phyloP scores from a whole-genome alignment of 768 basidiomycete genomes.

The Trametes coccinea region DNA sequence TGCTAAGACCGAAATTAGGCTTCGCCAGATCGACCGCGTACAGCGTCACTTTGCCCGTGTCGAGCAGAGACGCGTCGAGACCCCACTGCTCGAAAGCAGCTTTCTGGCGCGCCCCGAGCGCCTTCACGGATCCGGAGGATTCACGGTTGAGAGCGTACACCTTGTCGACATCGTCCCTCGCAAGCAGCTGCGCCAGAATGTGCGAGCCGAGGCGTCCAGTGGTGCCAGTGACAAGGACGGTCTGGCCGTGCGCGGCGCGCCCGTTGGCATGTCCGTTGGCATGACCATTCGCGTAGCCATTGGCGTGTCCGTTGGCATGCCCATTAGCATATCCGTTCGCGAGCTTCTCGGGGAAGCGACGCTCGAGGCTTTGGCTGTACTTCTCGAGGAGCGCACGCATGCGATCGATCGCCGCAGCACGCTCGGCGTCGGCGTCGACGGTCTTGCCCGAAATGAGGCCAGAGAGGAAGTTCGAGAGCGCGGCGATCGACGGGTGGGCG shows the following conservation, averaged over 20 bases:
- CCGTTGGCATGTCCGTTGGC: neutral
- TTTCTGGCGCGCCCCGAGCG: slow-evolving; percentile 14
- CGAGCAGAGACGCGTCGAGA: slow-evolving; percentile 13
- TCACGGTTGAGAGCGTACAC: slow-evolving; percentile 31
- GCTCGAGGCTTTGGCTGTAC: slow-evolving; percentile 17
- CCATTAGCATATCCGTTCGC: neutral
- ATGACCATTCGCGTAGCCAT: slow-evolving; percentile 3
- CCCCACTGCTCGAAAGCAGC: slow-evolving; percentile 21
- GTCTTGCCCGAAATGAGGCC: slow-evolving; percentile 8
- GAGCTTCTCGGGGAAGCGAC: slow-evolving; percentile 2
- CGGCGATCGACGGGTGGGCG: slow-evolving; percentile 23
- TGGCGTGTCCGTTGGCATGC: slow-evolving; percentile 8
- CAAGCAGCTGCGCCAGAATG: slow-evolving; percentile 28
- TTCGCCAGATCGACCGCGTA: slow-evolving; percentile 24
- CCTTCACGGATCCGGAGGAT: slow-evolving; percentile 2
- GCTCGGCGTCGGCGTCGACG: slow-evolving; percentile 2
- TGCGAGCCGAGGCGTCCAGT: slow-evolving; percentile 35
- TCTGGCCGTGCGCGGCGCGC: slow-evolving; percentile 1
- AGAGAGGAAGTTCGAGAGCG: slow-evolving; percentile 13
- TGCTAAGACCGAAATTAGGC: slow-evolving; percentile 20
- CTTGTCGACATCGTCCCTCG: slow-evolving; percentile 16
- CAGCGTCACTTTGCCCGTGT: slow-evolving; percentile 19
- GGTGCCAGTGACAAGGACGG: slow-evolving; percentile 35
- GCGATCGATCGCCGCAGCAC: slow-evolving; percentile 6
- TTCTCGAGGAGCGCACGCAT: slow-evolving; percentile 24